Percentiles rank a stretch among this genome's conserved stretches.
These are phyloP conservation scores for Penicillium sp. DNA, from an alignment of 2,329 filamentous ascomycete species.

Conservation along the genomic window DNA sequence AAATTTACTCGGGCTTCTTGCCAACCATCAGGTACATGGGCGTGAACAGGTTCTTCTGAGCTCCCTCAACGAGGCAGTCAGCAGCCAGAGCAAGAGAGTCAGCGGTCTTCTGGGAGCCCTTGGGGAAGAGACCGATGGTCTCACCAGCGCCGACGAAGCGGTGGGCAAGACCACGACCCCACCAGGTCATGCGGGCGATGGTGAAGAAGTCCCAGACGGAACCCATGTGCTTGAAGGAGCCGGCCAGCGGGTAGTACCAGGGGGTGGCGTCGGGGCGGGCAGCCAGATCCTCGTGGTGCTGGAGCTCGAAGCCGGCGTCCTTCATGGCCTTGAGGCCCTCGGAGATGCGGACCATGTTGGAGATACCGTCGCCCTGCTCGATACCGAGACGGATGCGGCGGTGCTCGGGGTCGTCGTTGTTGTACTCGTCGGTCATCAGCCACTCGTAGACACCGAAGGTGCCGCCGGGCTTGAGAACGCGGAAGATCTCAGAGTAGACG, in stretches of 20 bases:
- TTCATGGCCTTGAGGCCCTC: slow-evolving; percentile 82
- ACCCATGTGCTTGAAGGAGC: slow-evolving; percentile 79
- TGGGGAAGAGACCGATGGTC: slow-evolving; percentile 69
- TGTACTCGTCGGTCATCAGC: slow-evolving; percentile 96
- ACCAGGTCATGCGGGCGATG: slow-evolving; percentile 83
- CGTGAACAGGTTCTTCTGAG: slow-evolving; percentile 87
- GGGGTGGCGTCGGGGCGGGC: slow-evolving; percentile 71
- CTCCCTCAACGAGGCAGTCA: slow-evolving; percentile 84
- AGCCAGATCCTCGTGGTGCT: slow-evolving; percentile 83
- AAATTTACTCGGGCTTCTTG: slow-evolving; percentile 66
- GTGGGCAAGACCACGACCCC: slow-evolving; percentile 73
- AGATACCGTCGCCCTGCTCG: slow-evolving; percentile 93
- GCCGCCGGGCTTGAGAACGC: slow-evolving; percentile 92
- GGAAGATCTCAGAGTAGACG: slow-evolving; percentile 92
- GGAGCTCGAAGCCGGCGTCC: slow-evolving; percentile 79
- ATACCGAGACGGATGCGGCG: slow-evolving; percentile 90
- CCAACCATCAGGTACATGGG: slow-evolving; percentile 98
- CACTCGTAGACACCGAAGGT: slow-evolving; percentile 97
- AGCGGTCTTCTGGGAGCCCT: slow-evolving; percentile 90
- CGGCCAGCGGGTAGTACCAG: slow-evolving; percentile 92
- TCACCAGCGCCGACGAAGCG: slow-evolving; percentile 75
- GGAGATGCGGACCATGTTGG: slow-evolving; percentile 88
- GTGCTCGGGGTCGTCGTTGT: slow-evolving; percentile 83
- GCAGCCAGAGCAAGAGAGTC: slow-evolving; percentile 79
- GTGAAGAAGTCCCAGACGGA: slow-evolving; percentile 77